Evolutionary conservation across 345 rosid genomes (phyloP), one percentile per base, ranked within the genome.

Genomic region (Aquilaria sinensis): DNA sequence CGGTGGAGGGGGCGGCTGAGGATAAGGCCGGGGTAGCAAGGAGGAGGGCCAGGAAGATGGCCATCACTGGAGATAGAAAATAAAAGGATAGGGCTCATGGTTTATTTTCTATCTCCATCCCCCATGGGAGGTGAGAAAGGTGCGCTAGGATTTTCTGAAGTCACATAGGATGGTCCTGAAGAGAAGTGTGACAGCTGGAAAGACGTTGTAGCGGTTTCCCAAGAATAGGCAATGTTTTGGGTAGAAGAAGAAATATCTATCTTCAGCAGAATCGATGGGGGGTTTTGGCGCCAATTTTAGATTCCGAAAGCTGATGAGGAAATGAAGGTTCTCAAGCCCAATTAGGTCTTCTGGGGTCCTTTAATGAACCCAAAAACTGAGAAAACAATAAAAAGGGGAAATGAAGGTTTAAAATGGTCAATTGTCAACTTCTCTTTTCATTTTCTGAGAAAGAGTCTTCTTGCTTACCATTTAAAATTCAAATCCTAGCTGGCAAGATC

Each of bases 31-130:
- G 15, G 5, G 65, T 48, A 10, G 53, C 52, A 37, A 30, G 66
- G 65, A 77, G 53, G 34, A 83, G 47, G 66, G 72, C 76, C 70
- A 85, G 70, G 78, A 81, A 75, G 78, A 79, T 48, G 70, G 86
- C 72, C 87, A 83, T 80, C 51, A 69, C 23, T 32, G 74, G 46
- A 12, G 69, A 58, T 33, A 60, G 51, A 9, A 58, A 64, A 31
- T 12, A 63, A 34, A 34, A 23, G 45, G 43, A 53, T 4, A 29
- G 11, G 45, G 6, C 0, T 46, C 47, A 41, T 31, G 12, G 55
- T 65, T 70, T 70, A 51, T 71, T 71, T 70, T 71, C 82, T 57
- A 67, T 80, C 75, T 77, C 87, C 84, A 82, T 82, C 85, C 82
- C 83, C 80, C 79, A 68, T 79, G 78, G 72, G 60, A 30, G 78